Conservation (phyloP, 208 protist species). For the Leishmania mexicana region DNA sequence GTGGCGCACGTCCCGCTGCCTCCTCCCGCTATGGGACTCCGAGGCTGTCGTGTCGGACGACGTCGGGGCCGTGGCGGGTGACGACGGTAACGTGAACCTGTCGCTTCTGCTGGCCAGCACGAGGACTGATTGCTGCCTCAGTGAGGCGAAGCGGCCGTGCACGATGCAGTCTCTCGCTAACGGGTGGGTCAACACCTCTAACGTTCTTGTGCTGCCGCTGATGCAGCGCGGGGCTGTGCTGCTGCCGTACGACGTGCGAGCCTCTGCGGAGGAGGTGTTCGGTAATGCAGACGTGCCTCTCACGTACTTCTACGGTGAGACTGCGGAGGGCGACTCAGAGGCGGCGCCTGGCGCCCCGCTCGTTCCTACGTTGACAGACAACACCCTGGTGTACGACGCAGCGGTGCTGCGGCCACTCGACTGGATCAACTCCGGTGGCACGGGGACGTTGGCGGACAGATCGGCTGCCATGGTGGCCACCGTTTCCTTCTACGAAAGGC, state of each 20-base stretch:
- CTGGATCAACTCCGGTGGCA: background rate
- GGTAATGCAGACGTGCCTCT: slow-evolving; percentile 21
- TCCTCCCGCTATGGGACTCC: slow-evolving; percentile 28
- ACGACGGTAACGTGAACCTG: slow-evolving; percentile 9
- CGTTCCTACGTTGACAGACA: slow-evolving; percentile 18
- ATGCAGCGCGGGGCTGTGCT: slow-evolving; percentile 88
- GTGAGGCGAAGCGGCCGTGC: background rate
- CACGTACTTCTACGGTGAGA: slow-evolving; percentile 20
- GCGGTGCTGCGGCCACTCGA: slow-evolving; percentile 39
- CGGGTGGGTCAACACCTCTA: slow-evolving; percentile 47
- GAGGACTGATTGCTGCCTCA: background rate
- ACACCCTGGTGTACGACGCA: slow-evolving; percentile 78
- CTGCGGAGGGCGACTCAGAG: background rate
- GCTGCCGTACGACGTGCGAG: slow-evolving; percentile 54
- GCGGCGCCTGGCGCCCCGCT: slow-evolving; percentile 3
- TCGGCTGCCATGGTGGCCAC: slow-evolving; percentile 41
- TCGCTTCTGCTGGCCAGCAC: background rate
- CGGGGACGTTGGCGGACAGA: background rate
- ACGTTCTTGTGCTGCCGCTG: slow-evolving; percentile 69
- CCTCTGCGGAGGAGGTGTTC: slow-evolving; percentile 43
- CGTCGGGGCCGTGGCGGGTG: background rate
- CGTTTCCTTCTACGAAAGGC: slow-evolving; percentile 83
- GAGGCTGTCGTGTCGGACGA: background rate
- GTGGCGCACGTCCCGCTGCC: slow-evolving; percentile 69
- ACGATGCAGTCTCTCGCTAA: background rate